These are phyloP conservation scores for Firmiana major DNA, from an alignment of 345 rosid species.

Conservation along the genomic window DNA sequence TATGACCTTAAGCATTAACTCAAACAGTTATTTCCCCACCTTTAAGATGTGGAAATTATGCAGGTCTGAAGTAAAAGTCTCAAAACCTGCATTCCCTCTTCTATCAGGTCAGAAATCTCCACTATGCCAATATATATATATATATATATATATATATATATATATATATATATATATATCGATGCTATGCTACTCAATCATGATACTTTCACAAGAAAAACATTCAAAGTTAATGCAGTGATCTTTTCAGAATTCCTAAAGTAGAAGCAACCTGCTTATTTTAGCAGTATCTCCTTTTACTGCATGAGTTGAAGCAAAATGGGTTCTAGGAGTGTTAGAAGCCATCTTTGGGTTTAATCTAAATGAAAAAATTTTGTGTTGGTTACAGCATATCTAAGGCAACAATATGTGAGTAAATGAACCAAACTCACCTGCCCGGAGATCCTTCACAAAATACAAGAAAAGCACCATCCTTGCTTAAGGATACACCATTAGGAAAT, in stretches of 20 bases:
- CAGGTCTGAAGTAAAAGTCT: too few relatives aligned
- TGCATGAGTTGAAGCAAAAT: background rate
- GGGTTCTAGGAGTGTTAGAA: background rate
- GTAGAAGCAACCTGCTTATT: background rate
- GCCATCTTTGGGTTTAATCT: background rate
- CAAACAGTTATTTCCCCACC: too few relatives aligned
- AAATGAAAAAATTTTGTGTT: background rate
- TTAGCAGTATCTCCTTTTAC: background rate
- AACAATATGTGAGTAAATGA: background rate
- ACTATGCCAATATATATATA: too few relatives aligned
- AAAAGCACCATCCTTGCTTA: constrained; percentile 86
- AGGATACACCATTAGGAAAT: constrained; percentile 83
- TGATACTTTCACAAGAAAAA: too few relatives aligned
- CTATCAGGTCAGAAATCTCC: too few relatives aligned
- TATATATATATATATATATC: too few relatives aligned
- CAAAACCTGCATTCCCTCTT: too few relatives aligned
- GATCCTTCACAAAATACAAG: constrained; percentile 66
- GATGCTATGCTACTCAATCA: too few relatives aligned
- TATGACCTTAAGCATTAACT: too few relatives aligned
- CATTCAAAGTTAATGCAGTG: background rate
- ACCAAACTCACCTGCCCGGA: constrained; percentile 52
- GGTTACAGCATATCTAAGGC: background rate
- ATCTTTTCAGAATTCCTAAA: background rate
- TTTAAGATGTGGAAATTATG: too few relatives aligned
- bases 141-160: too few relatives aligned